Evolutionary conservation across 2,329 filamentous ascomycete genomes (phyloP).

Genomic region (Arthroderma sp.): DNA sequence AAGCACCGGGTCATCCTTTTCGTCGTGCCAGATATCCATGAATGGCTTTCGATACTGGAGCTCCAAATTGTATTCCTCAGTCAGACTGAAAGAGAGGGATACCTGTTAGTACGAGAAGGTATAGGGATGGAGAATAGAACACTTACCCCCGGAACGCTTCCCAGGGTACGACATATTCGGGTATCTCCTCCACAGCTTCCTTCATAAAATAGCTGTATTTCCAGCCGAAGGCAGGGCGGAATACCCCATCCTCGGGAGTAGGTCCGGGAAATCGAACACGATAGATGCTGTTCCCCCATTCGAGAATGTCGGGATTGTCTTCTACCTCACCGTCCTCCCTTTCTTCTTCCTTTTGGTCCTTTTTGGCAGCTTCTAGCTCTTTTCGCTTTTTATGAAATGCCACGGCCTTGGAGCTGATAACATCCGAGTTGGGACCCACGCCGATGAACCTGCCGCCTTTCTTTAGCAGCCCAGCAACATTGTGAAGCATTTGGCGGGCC

Average conservation of each 20-base stretch:
- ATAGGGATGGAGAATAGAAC: background rate
- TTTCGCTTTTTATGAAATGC: conserved; percentile 52
- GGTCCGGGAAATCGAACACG: conserved; percentile 73
- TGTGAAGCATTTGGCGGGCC: conserved; percentile 80
- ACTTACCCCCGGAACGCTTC: conserved; percentile 74
- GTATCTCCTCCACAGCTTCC: conserved; percentile 90
- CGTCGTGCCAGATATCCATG: conserved; percentile 77
- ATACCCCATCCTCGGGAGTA: conserved; percentile 74
- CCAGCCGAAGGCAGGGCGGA: conserved; percentile 92
- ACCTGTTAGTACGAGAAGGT: background rate
- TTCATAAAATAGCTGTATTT: conserved; percentile 95
- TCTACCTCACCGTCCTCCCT: conserved; percentile 38
- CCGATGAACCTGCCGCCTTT: conserved; percentile 92
- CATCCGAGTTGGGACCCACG: conserved; percentile 91
- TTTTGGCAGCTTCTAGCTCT: conserved; percentile 30
- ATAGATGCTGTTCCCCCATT: conserved; percentile 93
- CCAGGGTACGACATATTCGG: conserved; percentile 97
- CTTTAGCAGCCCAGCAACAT: conserved; percentile 78
- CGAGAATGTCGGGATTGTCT: conserved; percentile 51
- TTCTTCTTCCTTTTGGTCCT: conserved; percentile 17
- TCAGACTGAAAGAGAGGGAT: conserved; percentile 38
- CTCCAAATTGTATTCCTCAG: conserved; percentile 93
- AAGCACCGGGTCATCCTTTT: conserved; percentile 71
- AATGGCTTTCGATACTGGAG: conserved; percentile 89
- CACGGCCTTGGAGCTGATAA: conserved; percentile 67